phyloP scores from a whole-genome alignment of 371 early-diverging fungal species.

The Apophysomyces variabilis region DNA sequence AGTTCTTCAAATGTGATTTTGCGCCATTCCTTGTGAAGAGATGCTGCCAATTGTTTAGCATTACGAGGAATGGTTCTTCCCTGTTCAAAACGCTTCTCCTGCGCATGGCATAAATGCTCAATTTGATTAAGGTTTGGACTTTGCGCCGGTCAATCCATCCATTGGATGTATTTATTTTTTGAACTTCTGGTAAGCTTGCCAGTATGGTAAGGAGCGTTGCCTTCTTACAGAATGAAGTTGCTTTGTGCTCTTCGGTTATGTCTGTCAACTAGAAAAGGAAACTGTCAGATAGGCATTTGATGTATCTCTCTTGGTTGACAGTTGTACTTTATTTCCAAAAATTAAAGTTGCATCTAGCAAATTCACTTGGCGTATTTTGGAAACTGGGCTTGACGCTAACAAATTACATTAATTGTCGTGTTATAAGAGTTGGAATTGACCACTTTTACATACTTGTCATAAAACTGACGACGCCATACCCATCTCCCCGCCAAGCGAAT shows the following conservation, averaged over 20 bases:
- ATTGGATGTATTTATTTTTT: conserved; percentile 9
- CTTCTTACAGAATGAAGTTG: conserved; percentile 35
- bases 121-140: conserved; percentile 43
- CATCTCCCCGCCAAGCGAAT: too few relatives aligned
- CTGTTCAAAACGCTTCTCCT: not conserved
- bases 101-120: conserved; percentile 20
- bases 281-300: not conserved
- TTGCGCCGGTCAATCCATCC: conserved; percentile 39
- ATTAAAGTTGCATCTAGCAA: too few relatives aligned
- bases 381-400: too few relatives aligned
- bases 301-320: not conserved
- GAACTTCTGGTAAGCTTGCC: conserved; percentile 22
- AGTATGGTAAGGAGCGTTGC: conserved; percentile 35
- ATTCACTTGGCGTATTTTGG: too few relatives aligned
- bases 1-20: not conserved
- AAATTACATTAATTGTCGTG: too few relatives aligned
- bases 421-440: too few relatives aligned
- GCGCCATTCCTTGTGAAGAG: not conserved
- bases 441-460: too few relatives aligned
- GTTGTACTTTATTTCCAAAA: not conserved
- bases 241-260: conserved; percentile 18
- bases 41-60: not conserved
- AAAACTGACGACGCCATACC: too few relatives aligned
- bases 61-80: not conserved
- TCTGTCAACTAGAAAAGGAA: not conserved